Conservation (phyloP, 306 rosid genomes). For the Delonix regia region DNA sequence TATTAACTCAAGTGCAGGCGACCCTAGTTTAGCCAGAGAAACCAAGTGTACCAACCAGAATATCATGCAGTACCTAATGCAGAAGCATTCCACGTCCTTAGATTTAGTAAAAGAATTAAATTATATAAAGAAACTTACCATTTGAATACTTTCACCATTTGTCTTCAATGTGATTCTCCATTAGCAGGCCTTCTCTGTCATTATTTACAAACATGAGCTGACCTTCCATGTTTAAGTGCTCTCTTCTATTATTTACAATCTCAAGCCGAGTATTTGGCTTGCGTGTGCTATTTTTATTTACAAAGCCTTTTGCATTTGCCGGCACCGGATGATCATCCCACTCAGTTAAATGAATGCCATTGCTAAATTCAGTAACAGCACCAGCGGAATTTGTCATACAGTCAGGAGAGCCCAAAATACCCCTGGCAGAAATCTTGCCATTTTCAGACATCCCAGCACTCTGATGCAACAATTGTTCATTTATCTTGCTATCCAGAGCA, state of each 20-base stretch:
- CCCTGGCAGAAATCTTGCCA: constrained; percentile 54
- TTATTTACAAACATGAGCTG: constrained; percentile 84
- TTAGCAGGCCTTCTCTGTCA: constrained; percentile 57
- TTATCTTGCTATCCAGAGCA: constrained; percentile 47
- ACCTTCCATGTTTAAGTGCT: constrained; percentile 67
- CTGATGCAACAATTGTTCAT: constrained; percentile 50
- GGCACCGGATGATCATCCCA: constrained; percentile 49
- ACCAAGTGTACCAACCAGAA: constrained; percentile 1
- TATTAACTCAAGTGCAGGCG: neutral
- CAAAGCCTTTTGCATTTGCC: constrained; percentile 50
- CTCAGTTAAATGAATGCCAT: constrained; percentile 54
- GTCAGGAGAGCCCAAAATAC: constrained; percentile 45
- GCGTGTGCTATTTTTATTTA: constrained; percentile 67
- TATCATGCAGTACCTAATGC: neutral
- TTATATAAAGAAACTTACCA: constrained; percentile 12
- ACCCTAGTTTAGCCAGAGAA: neutral
- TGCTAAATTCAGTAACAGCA: constrained; percentile 41
- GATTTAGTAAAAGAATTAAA: neutral
- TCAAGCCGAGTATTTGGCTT: constrained; percentile 61
- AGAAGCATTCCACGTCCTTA: constrained; percentile 7
- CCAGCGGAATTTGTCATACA: constrained; percentile 35
- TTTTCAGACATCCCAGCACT: constrained; percentile 50
- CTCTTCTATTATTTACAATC: constrained; percentile 84
- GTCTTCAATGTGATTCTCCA: constrained; percentile 78
- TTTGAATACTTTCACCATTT: constrained; percentile 23